phyloP scores from a whole-genome alignment of 225 moss, liverwort and hornwort species.

The Sphagnum contortum region DNA sequence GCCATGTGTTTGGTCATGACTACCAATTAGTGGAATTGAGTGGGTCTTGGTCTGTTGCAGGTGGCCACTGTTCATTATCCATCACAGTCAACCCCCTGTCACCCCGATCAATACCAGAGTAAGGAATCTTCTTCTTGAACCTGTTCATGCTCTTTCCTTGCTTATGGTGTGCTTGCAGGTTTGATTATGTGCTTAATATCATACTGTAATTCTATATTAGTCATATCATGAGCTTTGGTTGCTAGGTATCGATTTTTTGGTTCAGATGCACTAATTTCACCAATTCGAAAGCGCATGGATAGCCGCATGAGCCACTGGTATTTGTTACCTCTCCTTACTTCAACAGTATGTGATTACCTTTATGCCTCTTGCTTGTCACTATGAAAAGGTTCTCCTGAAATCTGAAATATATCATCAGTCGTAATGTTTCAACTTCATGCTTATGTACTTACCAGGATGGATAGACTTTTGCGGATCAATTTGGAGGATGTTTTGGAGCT shows the following conservation, averaged over 20 bases:
- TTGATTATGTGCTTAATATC: too few relatives aligned
- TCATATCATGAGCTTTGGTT: background rate
- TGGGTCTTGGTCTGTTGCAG: conserved; percentile 19
- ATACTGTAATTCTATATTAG: too few relatives aligned
- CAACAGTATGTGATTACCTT: too few relatives aligned
- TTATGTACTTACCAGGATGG: conserved; percentile 14
- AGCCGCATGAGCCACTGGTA: conserved; percentile 52
- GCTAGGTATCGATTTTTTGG: conserved; percentile 75
- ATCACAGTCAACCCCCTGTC: conserved; percentile 71
- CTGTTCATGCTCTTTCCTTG: too few relatives aligned
- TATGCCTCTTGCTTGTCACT: too few relatives aligned
- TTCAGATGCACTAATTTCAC: conserved; percentile 54
- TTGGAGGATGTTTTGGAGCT: conserved; percentile 54
- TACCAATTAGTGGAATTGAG: background rate
- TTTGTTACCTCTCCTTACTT: background rate
- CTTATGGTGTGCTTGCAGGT: too few relatives aligned
- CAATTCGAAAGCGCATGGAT: conserved; percentile 54
- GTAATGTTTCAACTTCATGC: too few relatives aligned
- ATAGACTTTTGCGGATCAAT: conserved; percentile 57
- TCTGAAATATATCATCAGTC: too few relatives aligned
- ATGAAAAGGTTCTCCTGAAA: too few relatives aligned
- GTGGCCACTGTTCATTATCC: conserved; percentile 84
- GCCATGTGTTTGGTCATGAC: too few relatives aligned
- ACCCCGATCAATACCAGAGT: conserved; percentile 68
- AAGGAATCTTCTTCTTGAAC: background rate